Evolutionary conservation across 768 basidiomycete species (phyloP), one percentile per base, ranked within the genome.

Genomic region (Rhodotorula graminis): DNA sequence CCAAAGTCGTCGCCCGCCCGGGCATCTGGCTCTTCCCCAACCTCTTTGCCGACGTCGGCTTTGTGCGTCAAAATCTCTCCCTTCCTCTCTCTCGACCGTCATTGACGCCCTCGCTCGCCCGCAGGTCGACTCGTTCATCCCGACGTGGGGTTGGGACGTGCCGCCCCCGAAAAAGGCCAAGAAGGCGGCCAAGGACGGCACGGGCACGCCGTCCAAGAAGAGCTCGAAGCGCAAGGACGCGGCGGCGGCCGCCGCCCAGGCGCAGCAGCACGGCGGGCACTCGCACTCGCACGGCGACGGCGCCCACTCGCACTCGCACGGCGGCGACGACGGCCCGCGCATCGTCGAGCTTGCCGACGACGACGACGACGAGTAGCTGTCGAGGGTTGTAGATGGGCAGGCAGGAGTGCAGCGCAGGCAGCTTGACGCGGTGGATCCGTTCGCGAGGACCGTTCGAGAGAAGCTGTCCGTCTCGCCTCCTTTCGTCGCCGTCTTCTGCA

Each of bases 11-110:
- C 67, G 88, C 87, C 46, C 87, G 88, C 71, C 92, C 92, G 23
- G 96, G 94, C 56, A 96, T 99, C 61, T 99, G 96, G 96, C 90
- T 98, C 83, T 99, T 97, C 85, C 96, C 96, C 0, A 89, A 95
- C 80, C 83, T 99, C 46, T 98, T 99, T 76, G 96, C 95, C 23
- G 95, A 99, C 79, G 95, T 97, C 67, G 94, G 96, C 81, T 95
- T 98, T 79, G 96, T 99, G 80, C 82, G 95, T 88, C 16, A 5
- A 37, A 4, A 4, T 37, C 37, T 37, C 37, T 37, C 37, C 9
- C 37, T 37, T 9, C 9, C 37, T 37, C 37, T 9, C 37, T 37
- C 5, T 37, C 37, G 37, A 9, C 37, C 37, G 37, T 9, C 93
- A 86, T 96, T 93, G 95, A 19, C 94, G 95, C 29, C 81, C 90